phyloP scores from a whole-genome alignment of 2,329 filamentous ascomycete genomes.

The Scortechinia acanthostroma region DNA sequence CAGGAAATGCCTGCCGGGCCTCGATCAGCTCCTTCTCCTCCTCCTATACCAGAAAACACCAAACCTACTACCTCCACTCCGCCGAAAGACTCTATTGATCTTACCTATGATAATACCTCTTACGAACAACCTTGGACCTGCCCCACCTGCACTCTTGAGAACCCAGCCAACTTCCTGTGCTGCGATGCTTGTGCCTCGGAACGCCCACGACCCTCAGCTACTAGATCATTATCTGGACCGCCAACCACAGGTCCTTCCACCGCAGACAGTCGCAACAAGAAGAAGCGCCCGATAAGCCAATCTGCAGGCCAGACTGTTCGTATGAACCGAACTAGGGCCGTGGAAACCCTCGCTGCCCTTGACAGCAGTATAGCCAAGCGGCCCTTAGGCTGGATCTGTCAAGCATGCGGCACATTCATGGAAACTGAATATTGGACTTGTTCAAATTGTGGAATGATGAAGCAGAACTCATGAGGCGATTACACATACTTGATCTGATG shows the following conservation, averaged over 20 bases:
- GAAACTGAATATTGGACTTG: conserved; percentile 6
- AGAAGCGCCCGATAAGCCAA: neutral
- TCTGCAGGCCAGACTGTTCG: neutral
- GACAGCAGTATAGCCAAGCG: conserved; percentile 4
- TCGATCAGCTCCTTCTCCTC: conserved; percentile 1
- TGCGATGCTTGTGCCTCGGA: conserved; percentile 8
- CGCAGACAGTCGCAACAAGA: neutral
- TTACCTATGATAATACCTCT: conserved; percentile 5
- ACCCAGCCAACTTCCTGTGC: conserved; percentile 3
- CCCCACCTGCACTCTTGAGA: conserved; percentile 9
- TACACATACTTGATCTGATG: too few species aligned
- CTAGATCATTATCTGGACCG: neutral
- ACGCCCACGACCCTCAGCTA: conserved; percentile 3
- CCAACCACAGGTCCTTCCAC: neutral
- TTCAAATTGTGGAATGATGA: conserved; percentile 5
- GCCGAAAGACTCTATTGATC: neutral
- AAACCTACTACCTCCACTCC: neutral
- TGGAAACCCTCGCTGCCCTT: neutral
- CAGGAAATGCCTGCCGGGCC: conserved; percentile 12
- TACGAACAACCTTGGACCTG: conserved; percentile 7
- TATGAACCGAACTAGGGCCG: neutral
- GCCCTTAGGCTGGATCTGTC: conserved; percentile 6
- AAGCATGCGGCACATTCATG: conserved; percentile 5
- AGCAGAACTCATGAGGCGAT: conserved; percentile 3
- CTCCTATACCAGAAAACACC: neutral